Base-by-base conservation (phyloP, 768 basidiomycete genomes). In the Scleroderma bovista region DNA sequence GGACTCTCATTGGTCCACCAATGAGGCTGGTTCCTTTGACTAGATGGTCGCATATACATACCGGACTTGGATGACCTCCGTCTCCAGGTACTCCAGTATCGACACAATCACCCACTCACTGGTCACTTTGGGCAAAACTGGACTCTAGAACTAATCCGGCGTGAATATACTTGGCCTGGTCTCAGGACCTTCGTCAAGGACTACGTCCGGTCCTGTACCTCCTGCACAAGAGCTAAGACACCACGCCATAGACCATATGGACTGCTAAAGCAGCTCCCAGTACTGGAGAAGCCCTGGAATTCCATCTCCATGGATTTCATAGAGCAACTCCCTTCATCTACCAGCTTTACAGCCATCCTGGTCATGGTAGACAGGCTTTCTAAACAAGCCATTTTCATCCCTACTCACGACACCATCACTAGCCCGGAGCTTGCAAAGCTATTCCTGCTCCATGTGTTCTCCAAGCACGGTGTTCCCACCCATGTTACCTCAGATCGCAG, bases 161-260 rank as follows among this genome's bases (percentile, higher is more conserved):
- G 36, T 3, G 34, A 50, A 38, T 67, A 62, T 34, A 43, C 41
- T 23, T 52, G 51, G 37, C 47, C 47, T 3, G 33, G 47, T 6
- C 31, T 52, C 7, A 39, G 54, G 0, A 40, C 22, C 22, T 22
- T 31, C 51, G 3, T 37, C 38, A 17, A 40, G 20, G n/a, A 40
- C 19, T 40, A 40, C 19, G 38, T 40, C 19, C 20, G 12, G 3
- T 54, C 70, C 4, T 77, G 75, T 50, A 61, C 67, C 9, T 46
- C 55, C 2, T 76, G 74, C 53, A 48, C 44, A 19, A 57, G 63
- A 4, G 60, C 54, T 47, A 75, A 77, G 51, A 32, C 58, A 3
- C 50, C n/a, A 17, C 17, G 5, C 16, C 38, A 40, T 22, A 4
- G 15, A 15, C 43, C 43, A 1, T 36, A 24, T 7, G 24, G 43